A percentile compares a stretch with the other conserved stretches of the same genome.
These are phyloP conservation scores for Macadamia integrifolia DNA, from an alignment of 164 flowering plant species.

Conservation along the genomic window DNA sequence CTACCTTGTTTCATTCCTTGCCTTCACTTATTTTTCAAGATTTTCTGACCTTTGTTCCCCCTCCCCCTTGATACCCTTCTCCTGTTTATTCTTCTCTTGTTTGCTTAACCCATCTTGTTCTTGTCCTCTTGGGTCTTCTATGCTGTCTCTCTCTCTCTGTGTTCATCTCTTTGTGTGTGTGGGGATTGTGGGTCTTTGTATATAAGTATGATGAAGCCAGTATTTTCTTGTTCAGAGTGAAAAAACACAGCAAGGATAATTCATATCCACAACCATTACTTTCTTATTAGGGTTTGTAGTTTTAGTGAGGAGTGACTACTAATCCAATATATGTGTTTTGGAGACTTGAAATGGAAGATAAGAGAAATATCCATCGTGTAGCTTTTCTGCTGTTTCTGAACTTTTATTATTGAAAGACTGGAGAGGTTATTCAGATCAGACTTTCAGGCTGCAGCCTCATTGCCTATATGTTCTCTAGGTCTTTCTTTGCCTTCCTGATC, in stretches of 20 bases:
- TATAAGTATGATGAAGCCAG: constrained; percentile 11
- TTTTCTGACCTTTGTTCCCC: background rate
- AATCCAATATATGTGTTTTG: background rate
- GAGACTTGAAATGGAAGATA: background rate
- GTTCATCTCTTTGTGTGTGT: constrained; percentile 7
- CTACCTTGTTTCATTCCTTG: background rate
- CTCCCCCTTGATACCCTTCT: background rate
- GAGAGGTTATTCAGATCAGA: background rate
- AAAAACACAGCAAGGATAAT: constrained; percentile 15
- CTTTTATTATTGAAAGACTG: background rate
- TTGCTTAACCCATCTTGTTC: constrained; percentile 4
- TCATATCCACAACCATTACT: constrained; percentile 7
- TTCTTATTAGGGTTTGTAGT: background rate
- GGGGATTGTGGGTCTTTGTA: constrained; percentile 7
- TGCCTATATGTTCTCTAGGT: constrained; percentile 28
- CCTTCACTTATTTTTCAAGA: constrained; percentile 2
- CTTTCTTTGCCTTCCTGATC: constrained; percentile 18
- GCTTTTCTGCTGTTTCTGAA: background rate
- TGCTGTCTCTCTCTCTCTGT: background rate
- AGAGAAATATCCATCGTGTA: too few species aligned
- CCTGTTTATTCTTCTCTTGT: constrained; percentile 3
- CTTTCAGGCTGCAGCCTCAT: constrained; percentile 14
- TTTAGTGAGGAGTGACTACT: background rate
- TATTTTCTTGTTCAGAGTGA: constrained; percentile 22
- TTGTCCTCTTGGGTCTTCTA: too few species aligned